Evolutionary conservation across 257 asterid species (phyloP), one percentile per base, ranked within the genome.

Genomic region (Dorcoceras hygrometricum): DNA sequence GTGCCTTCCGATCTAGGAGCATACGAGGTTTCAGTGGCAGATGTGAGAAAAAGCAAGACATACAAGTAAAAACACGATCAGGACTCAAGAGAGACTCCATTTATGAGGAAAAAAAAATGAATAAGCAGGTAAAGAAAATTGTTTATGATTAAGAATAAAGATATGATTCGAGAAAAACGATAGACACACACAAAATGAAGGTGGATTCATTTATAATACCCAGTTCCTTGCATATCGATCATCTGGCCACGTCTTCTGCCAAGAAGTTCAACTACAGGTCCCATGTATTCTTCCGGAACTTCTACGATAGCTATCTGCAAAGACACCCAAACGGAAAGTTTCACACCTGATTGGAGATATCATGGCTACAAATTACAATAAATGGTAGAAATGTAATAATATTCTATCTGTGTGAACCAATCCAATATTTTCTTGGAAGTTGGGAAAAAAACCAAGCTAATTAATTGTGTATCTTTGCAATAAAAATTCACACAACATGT

Each of bases 161-260:
- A 39, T 39, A 39, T 39, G 50, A 3, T 39, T 39, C 71, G 9
- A 3, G 32, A 29, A 68, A 39, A 19, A 4, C 1, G 8, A 68
- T 14, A 53, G 20, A 34, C 55, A 28, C 11, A 54, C 25, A 24
- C 46, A 8, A 22, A 31, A 20, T 20, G 5, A 36, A 46, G 50
- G 8, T 64, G 48, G 31, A 59, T 46, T 51, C 24, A 54, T 36
- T 32, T 67, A 3, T 39, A 61, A 51, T 83, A 90, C 99, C 99
- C 97, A 55, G 83, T 54, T 68, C 96, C 97, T 81, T 88, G 87
- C 97, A 94, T 83, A 76, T 90, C 99, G 59, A 80, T 71, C 97
- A 94, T 90, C 64, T 85, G 99, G 32, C 99, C 97, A 70, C 97
- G 97, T 74, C 99, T 81, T 87, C 84, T 78, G 70, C 99, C 99